Conservation (phyloP, 2,329 filamentous ascomycete species). For the Leptographium lundbergii region DNA sequence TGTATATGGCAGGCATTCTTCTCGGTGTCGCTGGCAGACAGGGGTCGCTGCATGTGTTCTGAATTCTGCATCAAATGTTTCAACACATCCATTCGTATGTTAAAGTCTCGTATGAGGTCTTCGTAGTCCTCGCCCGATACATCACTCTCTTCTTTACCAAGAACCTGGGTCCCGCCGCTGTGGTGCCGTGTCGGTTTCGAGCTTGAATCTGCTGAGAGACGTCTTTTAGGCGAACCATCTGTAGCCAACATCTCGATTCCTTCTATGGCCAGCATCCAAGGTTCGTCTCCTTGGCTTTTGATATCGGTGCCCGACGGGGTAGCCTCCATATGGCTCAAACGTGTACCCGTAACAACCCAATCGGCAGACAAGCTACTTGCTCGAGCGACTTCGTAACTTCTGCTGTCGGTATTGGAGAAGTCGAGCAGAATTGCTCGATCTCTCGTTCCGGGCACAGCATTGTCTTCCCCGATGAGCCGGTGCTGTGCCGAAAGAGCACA, state of each 20-base stretch:
- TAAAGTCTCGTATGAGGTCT: conserved; percentile 42
- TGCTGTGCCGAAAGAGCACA: conserved; percentile 43
- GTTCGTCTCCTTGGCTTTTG: conserved; percentile 17
- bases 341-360: conserved; percentile 49
- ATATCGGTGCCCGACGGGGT: conserved; percentile 18
- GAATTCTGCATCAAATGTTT: conserved; percentile 41
- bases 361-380: conserved; percentile 61
- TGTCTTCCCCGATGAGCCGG: conserved; percentile 6
- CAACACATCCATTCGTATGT: conserved; percentile 41
- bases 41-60: conserved; percentile 25
- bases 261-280: conserved; percentile 50
- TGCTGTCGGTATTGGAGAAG: conserved; percentile 28
- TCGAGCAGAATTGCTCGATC: conserved; percentile 44
- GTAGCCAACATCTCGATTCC: conserved; percentile 28
- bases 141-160: background rate
- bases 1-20: background rate
- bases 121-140: conserved; percentile 32
- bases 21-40: background rate
- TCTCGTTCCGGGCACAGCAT: conserved; percentile 16
- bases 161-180: no score
- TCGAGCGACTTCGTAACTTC: conserved; percentile 43
- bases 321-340: conserved; percentile 30
- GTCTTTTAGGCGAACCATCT: background rate
- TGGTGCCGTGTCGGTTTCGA: background rate
- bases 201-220: background rate